Conservation (phyloP, 768 basidiomycete genomes). For the Boletus eberwhitei region DNA sequence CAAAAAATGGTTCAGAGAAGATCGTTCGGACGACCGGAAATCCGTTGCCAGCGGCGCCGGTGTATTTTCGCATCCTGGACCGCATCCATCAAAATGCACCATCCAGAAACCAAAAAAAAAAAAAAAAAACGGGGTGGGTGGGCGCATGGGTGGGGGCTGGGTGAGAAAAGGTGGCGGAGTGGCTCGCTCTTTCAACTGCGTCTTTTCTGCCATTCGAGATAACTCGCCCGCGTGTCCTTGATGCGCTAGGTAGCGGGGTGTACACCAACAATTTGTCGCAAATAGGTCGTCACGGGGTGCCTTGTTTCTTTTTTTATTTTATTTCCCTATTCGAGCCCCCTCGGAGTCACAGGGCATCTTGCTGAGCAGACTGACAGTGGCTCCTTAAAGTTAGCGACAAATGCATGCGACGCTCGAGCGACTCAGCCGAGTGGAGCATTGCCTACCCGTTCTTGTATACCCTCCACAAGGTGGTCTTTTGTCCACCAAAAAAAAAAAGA, state of each 20-base stretch:
- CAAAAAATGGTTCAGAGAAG: too few species aligned
- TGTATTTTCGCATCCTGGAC: not conserved
- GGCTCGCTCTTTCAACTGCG: conserved; percentile 10
- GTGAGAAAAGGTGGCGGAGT: conserved; percentile 23
- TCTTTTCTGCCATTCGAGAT: conserved; percentile 32
- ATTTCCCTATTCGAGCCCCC: conserved; percentile 1
- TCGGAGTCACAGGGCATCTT: not conserved
- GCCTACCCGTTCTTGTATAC: too few species aligned
- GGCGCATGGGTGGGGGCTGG: not conserved
- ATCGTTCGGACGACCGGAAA: too few species aligned
- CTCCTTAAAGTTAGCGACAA: not conserved
- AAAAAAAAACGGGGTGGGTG: not conserved
- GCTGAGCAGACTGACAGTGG: not conserved
- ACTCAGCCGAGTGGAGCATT: too few species aligned
- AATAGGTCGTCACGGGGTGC: conserved; percentile 1
- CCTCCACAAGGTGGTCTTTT: conserved; percentile 1
- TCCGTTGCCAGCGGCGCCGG: not conserved
- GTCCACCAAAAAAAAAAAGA: not conserved
- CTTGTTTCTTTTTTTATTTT: not conserved
- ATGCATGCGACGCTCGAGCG: not conserved
- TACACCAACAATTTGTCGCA: conserved; percentile 8
- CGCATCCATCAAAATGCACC: not conserved
- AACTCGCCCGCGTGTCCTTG: conserved; percentile 7
- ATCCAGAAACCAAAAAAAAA: not conserved
- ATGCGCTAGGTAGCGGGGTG: conserved; percentile 4